phyloP scores from a whole-genome alignment of 169 alveolate species.

The Amoebophrya sp. region DNA sequence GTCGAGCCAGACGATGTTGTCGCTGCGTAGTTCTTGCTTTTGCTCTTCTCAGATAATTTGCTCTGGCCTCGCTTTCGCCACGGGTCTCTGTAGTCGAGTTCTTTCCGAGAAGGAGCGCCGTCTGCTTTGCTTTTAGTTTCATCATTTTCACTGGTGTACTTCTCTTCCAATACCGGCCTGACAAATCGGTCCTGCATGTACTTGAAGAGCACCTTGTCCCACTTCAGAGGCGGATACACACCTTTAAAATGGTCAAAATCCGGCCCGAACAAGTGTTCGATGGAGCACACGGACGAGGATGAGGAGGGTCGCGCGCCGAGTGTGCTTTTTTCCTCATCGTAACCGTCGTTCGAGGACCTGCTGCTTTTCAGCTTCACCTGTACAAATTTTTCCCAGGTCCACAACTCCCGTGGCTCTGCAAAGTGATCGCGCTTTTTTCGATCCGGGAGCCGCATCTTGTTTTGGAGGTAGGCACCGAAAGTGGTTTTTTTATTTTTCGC shows the following conservation, averaged over 20 bases:
- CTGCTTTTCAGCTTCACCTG: too few species aligned
- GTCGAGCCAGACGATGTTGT: too few species aligned
- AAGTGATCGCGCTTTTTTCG: too few species aligned
- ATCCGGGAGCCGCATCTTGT: neutral
- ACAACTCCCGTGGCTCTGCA: neutral
- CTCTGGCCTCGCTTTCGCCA: neutral
- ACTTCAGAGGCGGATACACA: neutral
- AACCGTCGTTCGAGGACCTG: neutral
- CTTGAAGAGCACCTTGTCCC: constrained; percentile 5
- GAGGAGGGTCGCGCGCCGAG: neutral
- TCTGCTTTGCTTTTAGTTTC: too few species aligned
- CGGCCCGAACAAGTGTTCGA: neutral
- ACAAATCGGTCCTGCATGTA: neutral
- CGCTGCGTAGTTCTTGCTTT: too few species aligned
- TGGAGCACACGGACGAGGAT: neutral
- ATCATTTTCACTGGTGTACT: too few species aligned
- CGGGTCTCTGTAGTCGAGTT: neutral
- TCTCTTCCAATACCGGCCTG: too few species aligned
- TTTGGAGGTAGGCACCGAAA: neutral
- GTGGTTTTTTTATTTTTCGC: too few species aligned
- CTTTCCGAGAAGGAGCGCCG: too few species aligned
- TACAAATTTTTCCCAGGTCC: neutral
- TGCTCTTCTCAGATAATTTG: too few species aligned
- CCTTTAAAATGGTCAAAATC: neutral
- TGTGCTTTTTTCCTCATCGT: neutral